phyloP scores from a whole-genome alignment of 2,329 filamentous ascomycete species.

The Botrytis hyacinthi region DNA sequence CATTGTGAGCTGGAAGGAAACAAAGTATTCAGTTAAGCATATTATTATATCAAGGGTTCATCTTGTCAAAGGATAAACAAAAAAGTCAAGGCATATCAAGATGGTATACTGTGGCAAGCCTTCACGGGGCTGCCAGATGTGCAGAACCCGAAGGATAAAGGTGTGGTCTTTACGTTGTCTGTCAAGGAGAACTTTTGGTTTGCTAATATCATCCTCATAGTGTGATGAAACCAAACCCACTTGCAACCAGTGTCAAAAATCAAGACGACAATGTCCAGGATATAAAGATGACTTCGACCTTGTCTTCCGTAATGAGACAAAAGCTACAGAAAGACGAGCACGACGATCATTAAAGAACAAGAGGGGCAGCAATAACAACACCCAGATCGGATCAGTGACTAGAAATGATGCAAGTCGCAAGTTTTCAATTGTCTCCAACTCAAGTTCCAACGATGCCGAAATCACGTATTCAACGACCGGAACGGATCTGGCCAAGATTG shows the following conservation, averaged over 20 bases:
- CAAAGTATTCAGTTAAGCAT: neutral
- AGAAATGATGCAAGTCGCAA: constrained; percentile 14
- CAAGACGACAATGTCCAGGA: constrained; percentile 61
- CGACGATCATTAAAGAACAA: constrained; percentile 55
- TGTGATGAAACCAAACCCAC: constrained; percentile 67
- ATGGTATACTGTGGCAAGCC: constrained; percentile 68
- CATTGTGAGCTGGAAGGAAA: neutral
- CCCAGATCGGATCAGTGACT: neutral
- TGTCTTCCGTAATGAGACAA: constrained; percentile 70
- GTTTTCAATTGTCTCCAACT: constrained; percentile 9
- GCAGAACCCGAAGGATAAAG: constrained; percentile 70
- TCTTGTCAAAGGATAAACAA: neutral
- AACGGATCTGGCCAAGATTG: constrained; percentile 7
- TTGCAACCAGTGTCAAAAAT: constrained; percentile 64
- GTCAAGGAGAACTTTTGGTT: constrained; percentile 24
- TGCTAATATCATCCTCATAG: constrained; percentile 41
- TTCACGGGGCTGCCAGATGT: constrained; percentile 71
- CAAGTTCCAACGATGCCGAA: neutral
- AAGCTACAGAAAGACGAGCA: constrained; percentile 62
- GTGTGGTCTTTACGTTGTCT: constrained; percentile 43
- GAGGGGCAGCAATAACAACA: constrained; percentile 24
- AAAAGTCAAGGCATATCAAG: constrained; percentile 29
- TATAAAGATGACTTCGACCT: constrained; percentile 72
- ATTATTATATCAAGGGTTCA: neutral
- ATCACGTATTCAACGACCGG: neutral